Evolutionary conservation across 306 rosid species (phyloP).

Genomic region (Dalbergia oliveri): DNA sequence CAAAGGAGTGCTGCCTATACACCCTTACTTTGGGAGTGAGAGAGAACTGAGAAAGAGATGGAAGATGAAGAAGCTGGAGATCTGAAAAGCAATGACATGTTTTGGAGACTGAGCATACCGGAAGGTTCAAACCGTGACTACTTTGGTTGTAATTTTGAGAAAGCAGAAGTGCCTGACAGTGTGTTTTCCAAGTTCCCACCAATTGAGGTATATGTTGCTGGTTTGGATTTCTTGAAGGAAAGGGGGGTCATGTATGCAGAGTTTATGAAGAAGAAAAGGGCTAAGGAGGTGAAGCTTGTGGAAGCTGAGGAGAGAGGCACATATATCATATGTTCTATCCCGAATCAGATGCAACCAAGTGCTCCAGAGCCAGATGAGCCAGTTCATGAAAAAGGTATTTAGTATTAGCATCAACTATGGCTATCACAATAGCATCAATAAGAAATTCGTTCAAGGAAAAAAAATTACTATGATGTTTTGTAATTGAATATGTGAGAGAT

Average conservation of each 20-base stretch:
- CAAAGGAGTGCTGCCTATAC: slow-evolving; percentile 68
- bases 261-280: slow-evolving; percentile 64
- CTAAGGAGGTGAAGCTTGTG: slow-evolving; percentile 60
- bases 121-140: slow-evolving; percentile 60
- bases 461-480: not conserved
- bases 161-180: slow-evolving; percentile 31
- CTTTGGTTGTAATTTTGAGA: slow-evolving; percentile 75
- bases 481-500: not conserved
- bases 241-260: slow-evolving; percentile 81
- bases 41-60: slow-evolving; percentile 66
- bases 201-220: slow-evolving; percentile 79
- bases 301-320: slow-evolving; percentile 68
- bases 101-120: slow-evolving; percentile 79
- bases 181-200: slow-evolving; percentile 69
- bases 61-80: slow-evolving; percentile 39
- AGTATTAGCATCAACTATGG: slow-evolving; percentile 13
- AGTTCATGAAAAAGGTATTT: slow-evolving; percentile 58
- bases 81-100: slow-evolving; percentile 54
- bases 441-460: not conserved
- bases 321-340: slow-evolving; percentile 67
- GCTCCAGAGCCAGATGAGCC: slow-evolving; percentile 71
- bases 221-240: slow-evolving; percentile 74
- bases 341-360: slow-evolving; percentile 66
- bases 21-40: slow-evolving; percentile 93
- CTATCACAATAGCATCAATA: not conserved